Base-by-base conservation (phyloP, 148 eudicot species). In the Limonium bicolor region DNA sequence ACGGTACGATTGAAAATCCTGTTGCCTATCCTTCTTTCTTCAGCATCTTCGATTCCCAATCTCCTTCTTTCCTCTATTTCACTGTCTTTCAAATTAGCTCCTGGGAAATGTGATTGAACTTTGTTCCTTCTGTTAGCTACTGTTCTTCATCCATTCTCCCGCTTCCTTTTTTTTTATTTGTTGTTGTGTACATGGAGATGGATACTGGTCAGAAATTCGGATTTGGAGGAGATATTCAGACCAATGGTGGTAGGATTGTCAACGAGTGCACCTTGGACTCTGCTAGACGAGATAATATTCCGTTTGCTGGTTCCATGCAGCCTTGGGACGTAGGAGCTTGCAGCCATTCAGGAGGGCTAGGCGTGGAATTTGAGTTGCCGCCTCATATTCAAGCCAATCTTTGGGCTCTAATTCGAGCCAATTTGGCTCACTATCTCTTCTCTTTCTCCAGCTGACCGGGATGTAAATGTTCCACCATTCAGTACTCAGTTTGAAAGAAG, bases 191-290 rank as follows among this genome's bases (percentile, higher is more conserved):
- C n/a, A 24, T 15, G 36, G 43, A 36, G 46, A 70, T 70, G 75
- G 60, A 60, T 40, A 20, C 56, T 32, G 46, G 60, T 60, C 64
- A 61, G 50, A 65, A 61, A 14, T 42, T 41, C 48, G 64, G 48
- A 25, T 64, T 56, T 48, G 59, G 37, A 30, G 62, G 31, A 31
- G 66, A 55, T 40, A 45, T 27, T 27, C 60, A 49, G 12, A 6
- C n/a, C 28, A 51, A 29, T 17, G 48, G 40, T 19, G 51, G 56
- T 48, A 66, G 50, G 27, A 26, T 51, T 41, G 41, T 48, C 16
- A 51, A 51, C 59, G 58, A 58, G 41, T 51, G 55, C 36, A 22
- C 45, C 19, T 13, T 56, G 24, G 58, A 62, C 34, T 41, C 57
- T 43, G 56, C 41, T 23, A 46, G 26, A 46, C 51, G 50, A 12